Conservation (phyloP, 345 rosid species). For the Barbarea vulgaris region DNA sequence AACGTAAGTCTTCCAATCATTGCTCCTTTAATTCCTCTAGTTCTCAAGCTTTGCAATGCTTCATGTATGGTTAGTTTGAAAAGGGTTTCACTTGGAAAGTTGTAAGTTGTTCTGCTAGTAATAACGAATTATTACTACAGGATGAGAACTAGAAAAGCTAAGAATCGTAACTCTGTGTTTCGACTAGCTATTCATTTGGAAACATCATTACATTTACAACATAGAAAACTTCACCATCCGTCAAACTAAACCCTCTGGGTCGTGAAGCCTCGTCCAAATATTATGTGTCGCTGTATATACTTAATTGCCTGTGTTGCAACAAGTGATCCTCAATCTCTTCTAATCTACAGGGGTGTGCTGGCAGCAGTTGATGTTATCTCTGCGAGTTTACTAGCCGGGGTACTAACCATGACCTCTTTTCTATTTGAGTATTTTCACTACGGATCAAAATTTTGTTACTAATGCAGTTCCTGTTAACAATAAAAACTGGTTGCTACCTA, state of each 20-base stretch:
- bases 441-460: background rate
- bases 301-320: background rate
- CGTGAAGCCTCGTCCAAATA: background rate
- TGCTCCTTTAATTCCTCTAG: background rate
- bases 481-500: background rate
- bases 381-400: slow-evolving; percentile 76
- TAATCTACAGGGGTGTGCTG: slow-evolving; percentile 79
- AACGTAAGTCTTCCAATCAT: slow-evolving; percentile 64
- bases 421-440: no score
- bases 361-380: slow-evolving; percentile 90
- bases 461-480: slow-evolving; percentile 7
- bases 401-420: slow-evolving; percentile 47
- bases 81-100: slow-evolving; percentile 9
- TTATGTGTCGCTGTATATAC: background rate
- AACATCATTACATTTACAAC: background rate
- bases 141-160: background rate
- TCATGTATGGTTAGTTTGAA: background rate
- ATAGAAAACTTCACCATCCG: background rate
- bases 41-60: background rate
- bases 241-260: background rate
- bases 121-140: background rate
- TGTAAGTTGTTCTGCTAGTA: background rate
- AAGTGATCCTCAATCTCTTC: slow-evolving; percentile 10
- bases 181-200: background rate
- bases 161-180: background rate